These are phyloP conservation scores for Alnus glutinosa DNA, from an alignment of 306 rosid genomes.

Conservation along the genomic window DNA sequence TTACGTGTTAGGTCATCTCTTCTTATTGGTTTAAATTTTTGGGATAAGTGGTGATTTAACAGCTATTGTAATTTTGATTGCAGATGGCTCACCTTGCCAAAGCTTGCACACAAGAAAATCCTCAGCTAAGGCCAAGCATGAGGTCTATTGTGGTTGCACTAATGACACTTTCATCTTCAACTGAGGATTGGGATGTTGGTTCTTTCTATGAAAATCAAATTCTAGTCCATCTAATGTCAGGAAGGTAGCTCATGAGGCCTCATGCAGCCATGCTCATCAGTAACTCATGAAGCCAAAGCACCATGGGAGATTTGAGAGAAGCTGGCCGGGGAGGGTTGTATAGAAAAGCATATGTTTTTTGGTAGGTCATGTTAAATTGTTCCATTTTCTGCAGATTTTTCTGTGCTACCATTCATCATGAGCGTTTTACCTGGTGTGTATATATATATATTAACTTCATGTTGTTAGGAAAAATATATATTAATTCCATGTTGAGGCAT, in stretches of 20 bases:
- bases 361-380: neutral
- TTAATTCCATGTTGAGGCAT: neutral
- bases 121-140: constrained; percentile 87
- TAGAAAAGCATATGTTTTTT: too few relatives aligned
- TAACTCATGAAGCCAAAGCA: neutral
- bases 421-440: neutral
- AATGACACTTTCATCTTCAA: constrained; percentile 64
- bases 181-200: constrained; percentile 75
- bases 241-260: constrained; percentile 38
- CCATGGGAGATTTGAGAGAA: neutral
- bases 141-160: constrained; percentile 72
- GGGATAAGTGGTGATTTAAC: neutral
- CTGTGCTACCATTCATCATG: neutral
- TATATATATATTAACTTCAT: neutral
- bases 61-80: neutral
- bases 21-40: too few relatives aligned
- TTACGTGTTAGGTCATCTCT: too few relatives aligned
- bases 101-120: constrained; percentile 74
- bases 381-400: neutral
- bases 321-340: neutral
- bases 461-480: neutral
- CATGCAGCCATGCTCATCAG: neutral
- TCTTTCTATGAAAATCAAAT: constrained; percentile 59
- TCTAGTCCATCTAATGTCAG: constrained; percentile 43
- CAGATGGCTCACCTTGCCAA: constrained; percentile 70